A percentile compares a stretch with the other conserved stretches of the same genome.
Conservation (phyloP, 2,329 filamentous ascomycete genomes). For the Colletotrichum noveboracense region DNA sequence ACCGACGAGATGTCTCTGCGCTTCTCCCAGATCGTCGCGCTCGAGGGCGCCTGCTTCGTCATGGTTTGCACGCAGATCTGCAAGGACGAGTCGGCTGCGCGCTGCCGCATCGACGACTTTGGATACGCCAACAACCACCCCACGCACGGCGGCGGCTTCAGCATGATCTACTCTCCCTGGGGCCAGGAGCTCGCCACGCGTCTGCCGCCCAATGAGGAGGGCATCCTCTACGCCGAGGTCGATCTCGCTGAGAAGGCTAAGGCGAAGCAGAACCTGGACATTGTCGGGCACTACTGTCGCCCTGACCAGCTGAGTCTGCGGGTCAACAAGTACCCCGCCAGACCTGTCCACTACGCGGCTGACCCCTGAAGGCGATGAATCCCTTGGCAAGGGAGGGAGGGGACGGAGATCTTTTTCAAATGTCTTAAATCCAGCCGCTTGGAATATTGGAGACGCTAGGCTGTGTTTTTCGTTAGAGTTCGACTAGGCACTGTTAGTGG, state of each 20-base stretch:
- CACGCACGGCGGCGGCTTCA: slow-evolving; percentile 28
- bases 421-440: background rate
- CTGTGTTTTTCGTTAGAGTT: background rate
- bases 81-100: slow-evolving; percentile 39
- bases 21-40: slow-evolving; percentile 45
- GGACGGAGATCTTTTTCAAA: background rate
- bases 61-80: slow-evolving; percentile 43
- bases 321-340: slow-evolving; percentile 8
- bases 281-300: slow-evolving; percentile 38
- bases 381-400: background rate
- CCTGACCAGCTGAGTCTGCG: slow-evolving; percentile 38
- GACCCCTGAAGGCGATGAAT: background rate
- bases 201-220: slow-evolving; percentile 31
- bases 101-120: slow-evolving; percentile 23
- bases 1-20: slow-evolving; percentile 38
- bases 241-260: slow-evolving; percentile 28
- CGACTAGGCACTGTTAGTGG: background rate
- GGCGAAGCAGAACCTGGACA: slow-evolving; percentile 15
- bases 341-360: slow-evolving; percentile 3
- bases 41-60: slow-evolving; percentile 50
- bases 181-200: slow-evolving; percentile 32
- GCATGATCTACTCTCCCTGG: slow-evolving; percentile 36
- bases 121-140: slow-evolving; percentile 10
- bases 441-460: background rate
- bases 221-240: slow-evolving; percentile 42